Base-by-base conservation (phyloP, 2,329 filamentous ascomycete genomes). In the Drechslerella coelobrocha region DNA sequence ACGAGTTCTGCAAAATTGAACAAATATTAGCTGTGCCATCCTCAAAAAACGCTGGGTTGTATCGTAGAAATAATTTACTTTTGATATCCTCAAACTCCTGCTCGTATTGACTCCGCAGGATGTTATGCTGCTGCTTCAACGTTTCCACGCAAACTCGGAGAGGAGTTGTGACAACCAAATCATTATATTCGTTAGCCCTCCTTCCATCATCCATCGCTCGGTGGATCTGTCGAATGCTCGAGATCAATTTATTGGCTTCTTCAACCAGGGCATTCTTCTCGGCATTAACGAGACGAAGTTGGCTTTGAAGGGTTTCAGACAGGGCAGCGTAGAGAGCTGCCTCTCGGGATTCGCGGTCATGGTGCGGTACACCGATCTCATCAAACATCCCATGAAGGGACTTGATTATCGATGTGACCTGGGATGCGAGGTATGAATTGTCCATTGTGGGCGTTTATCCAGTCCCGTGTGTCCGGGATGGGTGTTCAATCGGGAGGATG, bases 81-180 rank as follows among this genome's bases (percentile, higher is more conserved):
- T 91, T 93, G 68, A 97, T 91, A 82, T 97, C 92, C 78, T 97
- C 92, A 76, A 91, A 97, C 71, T 94, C 89, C 80, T 97, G 92
- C 73, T 87, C 88, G 79, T 99, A 92, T 66, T 94, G 81, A 77
- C 89, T 90, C 80, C 86, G 87, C 74, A 97, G 85, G 55, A 89
- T 86, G 66, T 82, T 83, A 77, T 96, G 89, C 81, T 94, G 96
- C 79, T 97, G 92, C 79, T 91, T 93, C 60, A 99, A 83, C 17
- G 79, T 81, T 77, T 89, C 85, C 71, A 99, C 82, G 78, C 95
- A 99, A 74, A 86, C 84, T 50, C 85, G 87, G 62, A 99, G 83
- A 0, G 94, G 94, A 74, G 88, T 94, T 2, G 92, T 93, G 77
- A 99, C 85, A 75, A 86, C 83, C 43, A 96, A 81, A 26, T 88